Conservation (phyloP, 495 filamentous ascomycete genomes). For the Amphirosellinia nigrospora region DNA sequence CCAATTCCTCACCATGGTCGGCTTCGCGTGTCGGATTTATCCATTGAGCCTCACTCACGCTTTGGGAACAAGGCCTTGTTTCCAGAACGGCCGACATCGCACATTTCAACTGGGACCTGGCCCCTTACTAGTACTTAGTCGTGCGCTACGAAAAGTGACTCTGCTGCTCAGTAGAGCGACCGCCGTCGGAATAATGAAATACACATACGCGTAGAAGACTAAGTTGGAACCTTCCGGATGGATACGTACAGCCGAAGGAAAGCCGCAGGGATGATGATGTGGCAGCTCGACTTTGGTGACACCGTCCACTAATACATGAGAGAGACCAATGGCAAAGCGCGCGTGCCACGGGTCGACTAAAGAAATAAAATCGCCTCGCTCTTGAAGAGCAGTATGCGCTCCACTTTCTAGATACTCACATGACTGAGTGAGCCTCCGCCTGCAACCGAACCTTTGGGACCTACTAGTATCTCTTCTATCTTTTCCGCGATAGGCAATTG, state of each 20-base stretch:
- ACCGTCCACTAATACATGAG: constrained; percentile 6
- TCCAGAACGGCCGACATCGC: constrained; percentile 1
- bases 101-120: not conserved
- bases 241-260: constrained; percentile 13
- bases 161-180: not conserved
- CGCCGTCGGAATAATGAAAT: not conserved
- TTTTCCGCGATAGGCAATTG: constrained; percentile 23
- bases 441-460: constrained; percentile 33
- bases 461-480: not conserved
- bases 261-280: constrained; percentile 15
- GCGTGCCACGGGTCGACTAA: constrained; percentile 6
- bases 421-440: constrained; percentile 39
- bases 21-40: constrained; percentile 14
- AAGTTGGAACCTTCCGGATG: constrained; percentile 8
- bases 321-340: not conserved
- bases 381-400: constrained; percentile 9
- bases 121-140: constrained; percentile 6
- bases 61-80: not conserved
- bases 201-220: not conserved
- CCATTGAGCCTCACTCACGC: constrained; percentile 20
- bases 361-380: not conserved
- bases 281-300: not conserved
- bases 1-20: constrained; percentile 33
- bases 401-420: constrained; percentile 33
- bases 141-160: not conserved